A percentile compares a stretch with the other conserved stretches of the same genome.
Evolutionary conservation across 495 filamentous ascomycete genomes (phyloP).

Genomic region (Penicillium simplicissimum): DNA sequence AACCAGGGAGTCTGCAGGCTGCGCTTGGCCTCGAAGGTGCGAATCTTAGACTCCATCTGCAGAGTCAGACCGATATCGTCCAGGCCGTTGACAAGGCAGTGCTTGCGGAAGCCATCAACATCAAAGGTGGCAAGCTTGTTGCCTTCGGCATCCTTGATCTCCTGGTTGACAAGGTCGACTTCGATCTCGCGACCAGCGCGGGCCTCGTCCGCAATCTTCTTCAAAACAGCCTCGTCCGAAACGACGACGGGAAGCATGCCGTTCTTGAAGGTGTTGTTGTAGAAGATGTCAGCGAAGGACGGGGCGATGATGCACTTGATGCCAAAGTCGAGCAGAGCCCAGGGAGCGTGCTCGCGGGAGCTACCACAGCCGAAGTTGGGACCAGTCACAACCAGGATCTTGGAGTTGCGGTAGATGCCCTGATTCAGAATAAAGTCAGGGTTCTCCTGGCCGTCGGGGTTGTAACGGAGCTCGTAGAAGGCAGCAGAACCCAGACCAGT

Average conservation of each 20-base stretch:
- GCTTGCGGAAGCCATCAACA: constrained; percentile 87
- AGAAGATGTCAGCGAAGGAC: constrained; percentile 96
- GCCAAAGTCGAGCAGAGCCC: constrained; percentile 95
- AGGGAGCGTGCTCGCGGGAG: constrained; percentile 93
- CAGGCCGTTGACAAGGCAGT: constrained; percentile 91
- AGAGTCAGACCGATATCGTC: constrained; percentile 97
- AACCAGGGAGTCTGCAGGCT: constrained; percentile 85
- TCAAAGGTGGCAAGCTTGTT: constrained; percentile 75
- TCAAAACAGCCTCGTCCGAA: constrained; percentile 62
- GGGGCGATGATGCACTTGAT: constrained; percentile 93
- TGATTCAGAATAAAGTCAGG: constrained; percentile 87
- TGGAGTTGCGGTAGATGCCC: constrained; percentile 79
- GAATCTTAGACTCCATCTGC: constrained; percentile 87
- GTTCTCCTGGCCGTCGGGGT: constrained; percentile 72
- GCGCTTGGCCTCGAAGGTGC: constrained; percentile 74
- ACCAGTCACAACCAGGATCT: constrained; percentile 92
- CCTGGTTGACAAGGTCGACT: constrained; percentile 84
- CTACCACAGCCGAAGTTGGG: constrained; percentile 95
- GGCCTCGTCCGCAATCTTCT: constrained; percentile 76
- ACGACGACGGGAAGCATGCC: constrained; percentile 93
- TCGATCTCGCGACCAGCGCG: constrained; percentile 83
- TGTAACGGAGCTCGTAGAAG: constrained; percentile 80
- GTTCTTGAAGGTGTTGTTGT: constrained; percentile 99
- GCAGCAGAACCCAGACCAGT: constrained; percentile 87
- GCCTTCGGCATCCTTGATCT: constrained; percentile 74